A percentile compares a stretch with the other conserved stretches of the same genome.
phyloP scores from a whole-genome alignment of 306 rosid genomes.

The Potentilla sterilis region DNA sequence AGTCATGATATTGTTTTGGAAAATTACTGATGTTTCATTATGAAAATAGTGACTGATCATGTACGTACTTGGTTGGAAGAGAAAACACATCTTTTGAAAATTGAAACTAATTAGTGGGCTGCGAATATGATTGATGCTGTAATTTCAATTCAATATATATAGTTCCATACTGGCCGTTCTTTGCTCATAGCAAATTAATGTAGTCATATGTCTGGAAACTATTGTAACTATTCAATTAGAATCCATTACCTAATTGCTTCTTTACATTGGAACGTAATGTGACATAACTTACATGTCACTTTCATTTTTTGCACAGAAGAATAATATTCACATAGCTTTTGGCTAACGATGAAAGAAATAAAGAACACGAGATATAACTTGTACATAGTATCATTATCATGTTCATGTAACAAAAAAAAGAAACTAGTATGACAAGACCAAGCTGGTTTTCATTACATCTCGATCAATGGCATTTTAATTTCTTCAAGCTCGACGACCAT shows the following conservation, averaged over 20 bases:
- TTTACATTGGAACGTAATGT: background rate
- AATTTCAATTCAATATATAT: background rate
- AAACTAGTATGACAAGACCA: no score
- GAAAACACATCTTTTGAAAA: background rate
- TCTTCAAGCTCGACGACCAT: background rate
- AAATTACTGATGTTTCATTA: background rate
- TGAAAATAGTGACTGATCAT: background rate
- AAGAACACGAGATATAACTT: background rate
- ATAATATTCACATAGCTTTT: background rate
- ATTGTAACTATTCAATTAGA: background rate
- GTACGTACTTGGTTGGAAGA: background rate
- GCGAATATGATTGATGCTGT: background rate
- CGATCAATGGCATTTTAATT: background rate
- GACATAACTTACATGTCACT: background rate
- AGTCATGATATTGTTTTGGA: background rate
- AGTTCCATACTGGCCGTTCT: background rate
- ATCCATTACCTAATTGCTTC: background rate
- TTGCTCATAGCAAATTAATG: background rate
- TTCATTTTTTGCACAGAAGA: background rate
- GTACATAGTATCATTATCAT: no score
- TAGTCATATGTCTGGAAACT: background rate
- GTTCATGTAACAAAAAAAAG: no score
- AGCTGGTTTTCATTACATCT: background rate
- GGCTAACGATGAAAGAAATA: background rate
- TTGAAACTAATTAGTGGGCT: background rate